Evolutionary conservation across 108 stramenopile species (phyloP), one percentile per base, ranked within the genome.

Genomic region (Aurantiochytrium sp.): DNA sequence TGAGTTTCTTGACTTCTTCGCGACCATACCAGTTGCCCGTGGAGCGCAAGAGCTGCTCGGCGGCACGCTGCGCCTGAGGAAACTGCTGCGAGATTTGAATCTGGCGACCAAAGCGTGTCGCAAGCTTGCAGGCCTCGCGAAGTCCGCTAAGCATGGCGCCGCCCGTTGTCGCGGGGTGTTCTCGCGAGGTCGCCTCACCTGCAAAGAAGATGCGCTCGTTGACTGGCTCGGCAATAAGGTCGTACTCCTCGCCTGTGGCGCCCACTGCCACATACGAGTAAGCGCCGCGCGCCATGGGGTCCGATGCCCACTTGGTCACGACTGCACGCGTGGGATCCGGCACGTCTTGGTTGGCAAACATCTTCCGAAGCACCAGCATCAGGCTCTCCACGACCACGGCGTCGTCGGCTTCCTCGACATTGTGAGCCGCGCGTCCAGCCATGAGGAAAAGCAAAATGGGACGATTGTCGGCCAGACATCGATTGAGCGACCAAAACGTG

Each of bases 211-310:
- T 53, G 49, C 51, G 45, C n/a, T 83, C 51, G 49, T 47, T 53
- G 6, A 83, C 51, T 6, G 45, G 76, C 76, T 83, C 76, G n/a
- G 76, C 76, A 8, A 83, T 25, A 6, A 53, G 25, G 28, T 83
- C 76, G 51, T 83, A 83, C 25, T 83, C 76, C 25, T 83, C 49
- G 51, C 76, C 76, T 1, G 76, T 83, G 6, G 76, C 45, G 51
- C 76, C 76, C 44, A 83, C 76, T 83, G 76, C 76, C 19, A 83
- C 76, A 4, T 83, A 83, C n/a, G 76, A 83, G 76, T 83, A 83
- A 6, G 76, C 76, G 45, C 76, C 76, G 28, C 76, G 76, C 8
- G 76, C 76, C 49, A 53, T 53, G 1, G 76, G 76, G 28, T 83
- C 76, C 45, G 76, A 83, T 12, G 76, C 45, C 76, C 76, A 83